These are phyloP conservation scores for Clonostachys rhizophaga DNA, from an alignment of 2,329 filamentous ascomycete species.

Conservation along the genomic window DNA sequence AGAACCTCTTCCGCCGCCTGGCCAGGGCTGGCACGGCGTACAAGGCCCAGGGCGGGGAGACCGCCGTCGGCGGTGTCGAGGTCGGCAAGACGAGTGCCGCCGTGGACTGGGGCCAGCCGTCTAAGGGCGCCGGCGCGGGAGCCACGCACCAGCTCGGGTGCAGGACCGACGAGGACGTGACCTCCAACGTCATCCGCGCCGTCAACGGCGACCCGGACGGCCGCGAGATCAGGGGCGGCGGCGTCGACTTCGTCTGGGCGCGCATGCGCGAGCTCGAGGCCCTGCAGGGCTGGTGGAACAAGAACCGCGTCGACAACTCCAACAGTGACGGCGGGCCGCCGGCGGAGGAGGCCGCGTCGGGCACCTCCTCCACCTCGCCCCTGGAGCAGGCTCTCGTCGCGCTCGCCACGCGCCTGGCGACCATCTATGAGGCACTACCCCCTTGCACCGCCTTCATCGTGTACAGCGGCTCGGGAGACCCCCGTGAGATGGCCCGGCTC, in stretches of 20 bases:
- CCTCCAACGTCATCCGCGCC: conserved; percentile 49
- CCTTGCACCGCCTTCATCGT: conserved; percentile 62
- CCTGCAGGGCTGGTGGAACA: conserved; percentile 64
- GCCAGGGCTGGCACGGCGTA: conserved; percentile 58
- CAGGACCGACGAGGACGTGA: conserved; percentile 54
- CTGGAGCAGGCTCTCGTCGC: conserved; percentile 41
- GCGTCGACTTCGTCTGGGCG: conserved; percentile 64
- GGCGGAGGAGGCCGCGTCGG: no score
- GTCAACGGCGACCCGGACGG: conserved; percentile 54
- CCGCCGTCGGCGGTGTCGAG: conserved; percentile 49
- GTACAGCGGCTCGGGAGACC: conserved; percentile 63
- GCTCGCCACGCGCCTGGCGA: conserved; percentile 43
- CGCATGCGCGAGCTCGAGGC: conserved; percentile 63
- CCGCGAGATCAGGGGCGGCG: conserved; percentile 50
- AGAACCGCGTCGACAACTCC: conserved; percentile 37
- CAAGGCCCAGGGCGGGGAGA: conserved; percentile 53
- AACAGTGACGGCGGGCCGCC: conserved; percentile 27
- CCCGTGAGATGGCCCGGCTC: conserved; percentile 59
- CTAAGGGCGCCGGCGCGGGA: conserved; percentile 49
- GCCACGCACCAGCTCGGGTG: conserved; percentile 55
- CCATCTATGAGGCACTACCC: conserved; percentile 54
- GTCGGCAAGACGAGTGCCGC: conserved; percentile 65
- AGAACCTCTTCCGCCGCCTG: conserved; percentile 86
- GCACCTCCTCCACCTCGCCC: conserved; percentile 13
- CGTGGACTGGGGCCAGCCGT: conserved; percentile 85